A percentile compares a stretch with the other conserved stretches of the same genome.
Conservation (phyloP, 768 basidiomycete species). For the Lentinus brumalis region DNA sequence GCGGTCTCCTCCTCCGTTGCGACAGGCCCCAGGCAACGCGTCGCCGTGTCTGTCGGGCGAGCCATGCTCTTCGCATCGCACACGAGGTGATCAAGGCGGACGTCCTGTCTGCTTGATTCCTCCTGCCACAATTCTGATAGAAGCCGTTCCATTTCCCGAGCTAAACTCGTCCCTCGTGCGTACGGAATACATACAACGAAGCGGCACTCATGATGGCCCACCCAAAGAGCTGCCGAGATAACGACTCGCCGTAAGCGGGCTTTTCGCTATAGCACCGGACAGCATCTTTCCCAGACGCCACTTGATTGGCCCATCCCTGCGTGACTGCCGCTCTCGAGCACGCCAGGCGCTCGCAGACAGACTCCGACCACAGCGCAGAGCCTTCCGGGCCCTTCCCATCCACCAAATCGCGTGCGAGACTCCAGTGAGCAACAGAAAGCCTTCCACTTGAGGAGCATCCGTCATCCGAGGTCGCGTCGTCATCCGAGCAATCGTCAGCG, state of each 20-base stretch:
- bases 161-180: conserved; percentile 23
- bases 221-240: conserved; percentile 23
- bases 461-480: not conserved
- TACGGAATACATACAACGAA: conserved; percentile 25
- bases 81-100: conserved; percentile 26
- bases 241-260: conserved; percentile 11
- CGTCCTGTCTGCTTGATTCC: conserved; percentile 5
- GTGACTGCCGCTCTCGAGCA: conserved; percentile 3
- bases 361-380: not conserved
- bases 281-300: conserved; percentile 9
- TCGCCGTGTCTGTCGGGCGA: conserved; percentile 17
- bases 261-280: conserved; percentile 23
- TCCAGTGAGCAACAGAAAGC: not conserved
- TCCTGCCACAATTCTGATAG: conserved; percentile 30
- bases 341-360: conserved; percentile 5
- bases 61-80: conserved; percentile 17
- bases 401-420: conserved; percentile 4
- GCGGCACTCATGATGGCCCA: conserved; percentile 4
- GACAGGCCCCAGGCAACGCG: conserved; percentile 4
- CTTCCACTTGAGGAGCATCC: not conserved
- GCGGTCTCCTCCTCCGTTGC: conserved; percentile 13
- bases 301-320: conserved; percentile 9
- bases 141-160: conserved; percentile 23
- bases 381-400: not conserved
- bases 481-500: conserved; percentile 1